phyloP scores from a whole-genome alignment of 352 stramenopile species.

The Stramenopiles sp. region DNA sequence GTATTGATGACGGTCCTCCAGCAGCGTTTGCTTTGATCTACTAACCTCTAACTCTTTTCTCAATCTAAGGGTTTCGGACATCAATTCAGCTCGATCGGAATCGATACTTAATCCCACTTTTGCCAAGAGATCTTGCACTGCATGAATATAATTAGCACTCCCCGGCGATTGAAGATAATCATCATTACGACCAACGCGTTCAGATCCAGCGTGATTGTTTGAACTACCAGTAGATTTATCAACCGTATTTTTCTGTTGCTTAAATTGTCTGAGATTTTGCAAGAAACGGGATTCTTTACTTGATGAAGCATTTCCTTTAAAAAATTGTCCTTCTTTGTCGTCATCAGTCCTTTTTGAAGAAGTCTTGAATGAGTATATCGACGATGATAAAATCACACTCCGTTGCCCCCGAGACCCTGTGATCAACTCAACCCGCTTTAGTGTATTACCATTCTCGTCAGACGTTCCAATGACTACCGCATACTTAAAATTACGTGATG shows the following conservation, averaged over 20 bases:
- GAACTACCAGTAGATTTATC: no score
- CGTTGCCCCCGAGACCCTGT: constrained; percentile 28
- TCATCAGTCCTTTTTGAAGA: not conserved
- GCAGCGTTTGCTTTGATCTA: constrained; percentile 38
- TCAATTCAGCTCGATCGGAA: not conserved
- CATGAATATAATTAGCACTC: not conserved
- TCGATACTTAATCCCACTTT: not conserved
- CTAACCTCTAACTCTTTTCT: constrained; percentile 22
- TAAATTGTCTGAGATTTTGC: no score
- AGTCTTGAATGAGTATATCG: constrained; percentile 41
- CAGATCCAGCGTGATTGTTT: no score
- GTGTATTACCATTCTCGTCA: constrained; percentile 27
- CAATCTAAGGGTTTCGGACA: not conserved
- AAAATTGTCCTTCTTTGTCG: constrained; percentile 24
- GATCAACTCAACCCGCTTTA: constrained; percentile 41
- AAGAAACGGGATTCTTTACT: no score
- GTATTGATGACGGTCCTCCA: constrained; percentile 41
- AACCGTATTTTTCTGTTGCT: no score
- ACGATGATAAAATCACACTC: constrained; percentile 32
- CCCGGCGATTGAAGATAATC: not conserved
- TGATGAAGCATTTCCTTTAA: not conserved
- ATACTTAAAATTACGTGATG: constrained; percentile 39
- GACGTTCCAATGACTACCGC: constrained; percentile 32
- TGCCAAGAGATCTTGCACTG: not conserved
- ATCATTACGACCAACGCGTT: not conserved